Evolutionary conservation across 805 yeast genomes (phyloP).

Genomic region (Nakazawaea peltata): DNA sequence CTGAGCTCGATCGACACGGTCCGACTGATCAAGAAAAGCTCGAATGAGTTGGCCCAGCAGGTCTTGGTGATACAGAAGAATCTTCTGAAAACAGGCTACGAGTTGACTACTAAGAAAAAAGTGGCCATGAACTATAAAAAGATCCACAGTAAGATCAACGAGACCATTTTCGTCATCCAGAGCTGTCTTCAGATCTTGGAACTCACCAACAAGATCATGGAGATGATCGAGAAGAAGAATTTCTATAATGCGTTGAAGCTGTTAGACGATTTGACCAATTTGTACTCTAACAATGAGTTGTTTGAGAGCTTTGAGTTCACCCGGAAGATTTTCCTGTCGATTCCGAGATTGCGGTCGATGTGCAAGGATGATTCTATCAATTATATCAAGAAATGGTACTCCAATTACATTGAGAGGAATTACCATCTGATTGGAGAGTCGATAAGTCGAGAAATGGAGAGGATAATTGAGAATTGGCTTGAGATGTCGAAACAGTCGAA

Average conservation of each 20-base stretch:
- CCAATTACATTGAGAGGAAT: conserved; percentile 53
- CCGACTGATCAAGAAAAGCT: conserved; percentile 47
- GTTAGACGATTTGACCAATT: conserved; percentile 62
- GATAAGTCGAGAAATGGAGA: conserved; percentile 43
- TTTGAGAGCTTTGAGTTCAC: conserved; percentile 66
- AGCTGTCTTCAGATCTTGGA: conserved; percentile 78
- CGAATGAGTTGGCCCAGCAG: conserved; percentile 48
- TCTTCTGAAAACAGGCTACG: conserved; percentile 57
- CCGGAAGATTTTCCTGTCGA: conserved; percentile 60
- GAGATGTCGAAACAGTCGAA: conserved; percentile 33
- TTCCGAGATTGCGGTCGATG: conserved; percentile 66
- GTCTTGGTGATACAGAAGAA: conserved; percentile 48
- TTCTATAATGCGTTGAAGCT: conserved; percentile 84
- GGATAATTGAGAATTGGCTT: conserved; percentile 57
- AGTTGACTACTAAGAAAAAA: conserved; percentile 56
- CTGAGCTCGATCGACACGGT: conserved; percentile 55
- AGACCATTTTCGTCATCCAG: conserved; percentile 60
- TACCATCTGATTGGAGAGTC: conserved; percentile 49
- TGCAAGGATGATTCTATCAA: conserved; percentile 71
- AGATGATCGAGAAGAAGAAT: conserved; percentile 62
- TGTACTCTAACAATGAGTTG: conserved; percentile 63
- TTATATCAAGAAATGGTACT: conserved; percentile 56
- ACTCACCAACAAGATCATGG: conserved; percentile 78
- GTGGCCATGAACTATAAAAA: conserved; percentile 52
- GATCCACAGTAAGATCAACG: conserved; percentile 58